These are phyloP conservation scores for Annulohypoxylon nitens DNA, from an alignment of 495 filamentous ascomycete genomes.

Conservation along the genomic window DNA sequence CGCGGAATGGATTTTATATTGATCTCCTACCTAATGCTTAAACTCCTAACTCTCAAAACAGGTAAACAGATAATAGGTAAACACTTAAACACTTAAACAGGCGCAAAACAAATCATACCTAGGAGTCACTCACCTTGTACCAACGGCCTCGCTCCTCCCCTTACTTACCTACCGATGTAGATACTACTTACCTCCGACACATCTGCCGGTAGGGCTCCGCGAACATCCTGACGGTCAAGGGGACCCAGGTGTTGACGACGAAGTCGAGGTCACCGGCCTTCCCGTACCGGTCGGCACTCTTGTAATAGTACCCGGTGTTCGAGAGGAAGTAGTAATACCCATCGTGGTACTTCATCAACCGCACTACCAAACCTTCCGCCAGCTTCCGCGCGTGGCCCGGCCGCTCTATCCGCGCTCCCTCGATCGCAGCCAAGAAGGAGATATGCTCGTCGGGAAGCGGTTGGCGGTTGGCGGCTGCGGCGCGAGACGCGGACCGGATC, in stretches of 20 bases:
- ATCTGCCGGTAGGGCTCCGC: conserved; percentile 35
- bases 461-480: background rate
- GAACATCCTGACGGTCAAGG: background rate
- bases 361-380: background rate
- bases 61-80: background rate
- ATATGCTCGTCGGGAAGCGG: conserved; percentile 7
- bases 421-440: conserved; percentile 11
- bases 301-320: conserved; percentile 12
- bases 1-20: background rate
- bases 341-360: background rate
- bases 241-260: conserved; percentile 21
- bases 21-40: conserved; percentile 1
- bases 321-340: conserved; percentile 32
- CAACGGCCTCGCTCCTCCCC: background rate
- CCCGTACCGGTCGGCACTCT: conserved; percentile 6
- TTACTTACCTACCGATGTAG: background rate
- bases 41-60: conserved; percentile 5
- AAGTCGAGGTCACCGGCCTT: background rate
- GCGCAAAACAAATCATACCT: background rate
- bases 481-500: background rate
- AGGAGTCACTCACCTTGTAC: background rate
- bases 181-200: conserved; percentile 5
- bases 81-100: background rate
- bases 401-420: conserved; percentile 24
- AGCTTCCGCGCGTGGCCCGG: background rate